These are phyloP conservation scores for Posidonia oceanica DNA, from an alignment of 116 monocot genomes.

Conservation along the genomic window DNA sequence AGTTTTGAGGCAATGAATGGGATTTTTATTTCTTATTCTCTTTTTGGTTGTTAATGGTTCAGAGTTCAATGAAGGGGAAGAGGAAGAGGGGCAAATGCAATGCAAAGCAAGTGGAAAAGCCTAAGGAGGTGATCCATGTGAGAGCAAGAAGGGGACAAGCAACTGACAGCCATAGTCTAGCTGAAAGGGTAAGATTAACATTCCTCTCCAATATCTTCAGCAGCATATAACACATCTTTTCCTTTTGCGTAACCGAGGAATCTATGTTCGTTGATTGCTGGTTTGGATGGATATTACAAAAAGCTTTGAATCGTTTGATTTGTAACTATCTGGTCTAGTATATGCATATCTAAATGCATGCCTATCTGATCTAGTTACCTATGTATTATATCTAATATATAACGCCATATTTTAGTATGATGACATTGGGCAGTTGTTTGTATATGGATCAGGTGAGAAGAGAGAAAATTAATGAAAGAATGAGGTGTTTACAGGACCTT, in stretches of 20 bases:
- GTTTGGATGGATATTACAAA: too few species aligned
- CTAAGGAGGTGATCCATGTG: constrained; percentile 42
- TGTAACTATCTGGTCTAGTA: neutral
- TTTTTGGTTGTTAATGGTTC: neutral
- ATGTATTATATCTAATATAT: neutral
- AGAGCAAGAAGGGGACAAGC: constrained; percentile 61
- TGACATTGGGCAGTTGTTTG: neutral
- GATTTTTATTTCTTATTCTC: neutral
- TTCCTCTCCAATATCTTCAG: too few species aligned
- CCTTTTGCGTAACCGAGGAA: too few species aligned
- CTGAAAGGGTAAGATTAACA: constrained; percentile 41
- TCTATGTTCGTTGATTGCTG: too few species aligned
- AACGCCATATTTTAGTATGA: neutral
- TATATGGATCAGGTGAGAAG: constrained; percentile 34
- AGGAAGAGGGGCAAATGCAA: constrained; percentile 12
- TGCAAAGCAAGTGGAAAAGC: constrained; percentile 19
- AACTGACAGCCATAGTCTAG: constrained; percentile 51
- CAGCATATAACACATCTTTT: too few species aligned
- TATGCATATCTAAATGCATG: neutral
- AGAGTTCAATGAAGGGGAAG: constrained; percentile 16
- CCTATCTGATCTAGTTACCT: neutral
- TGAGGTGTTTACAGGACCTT: constrained; percentile 50
- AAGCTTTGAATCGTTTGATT: too few species aligned
- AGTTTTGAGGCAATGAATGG: neutral
- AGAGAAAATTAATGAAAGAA: constrained; percentile 59